Evolutionary conservation across 257 asterid species (phyloP), one percentile per base, ranked within the genome.

Genomic region (Forsythia viridissima): DNA sequence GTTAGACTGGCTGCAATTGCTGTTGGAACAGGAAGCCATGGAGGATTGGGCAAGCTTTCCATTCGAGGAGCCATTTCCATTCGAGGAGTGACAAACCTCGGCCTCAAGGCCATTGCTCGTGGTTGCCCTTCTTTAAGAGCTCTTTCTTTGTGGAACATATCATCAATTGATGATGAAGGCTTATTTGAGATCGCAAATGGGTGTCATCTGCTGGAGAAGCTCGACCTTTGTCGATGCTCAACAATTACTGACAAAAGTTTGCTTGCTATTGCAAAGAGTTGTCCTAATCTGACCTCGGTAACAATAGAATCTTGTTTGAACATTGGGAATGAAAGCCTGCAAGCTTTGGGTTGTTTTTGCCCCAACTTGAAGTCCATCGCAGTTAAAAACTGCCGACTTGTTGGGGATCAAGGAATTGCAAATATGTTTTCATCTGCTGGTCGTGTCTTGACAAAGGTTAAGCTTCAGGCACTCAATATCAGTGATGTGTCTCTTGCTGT

Each of bases 21-120:
- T 73, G 91, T 93, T 61, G 97, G 98, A 65, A 90, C 92, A 3
- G 86, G 88, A 61, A 80, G 81, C 42, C 92, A 92, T 65, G 99
- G 99, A 77, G 98, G 98, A 76, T 81, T 96, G 80, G 98, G 97
- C 18, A 93, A 96, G 86, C 97, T 96, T 77, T 91, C 94, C 9
- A 90, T 96, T 71, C 83, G 93, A 55, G 99, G 98, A 76, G 89
- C 87, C 82, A 55, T 80, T 40, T 76, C 90, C 46, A 86, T 85
- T 66, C 75, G 87, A 66, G 88, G 90, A 46, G 88, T 92, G 88
- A 91, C 98, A 6, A 74, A 93, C 73, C 41, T 79, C 39, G 99
- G 99, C 69, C 88, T 96, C n/a, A 93, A 89, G 84, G 94, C 96
- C 12, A 84, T 92, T 70, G 92, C 96, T 16, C 86, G 83, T 34